These are phyloP conservation scores for Aspergillus bridgeri DNA, from an alignment of 495 filamentous ascomycete species.

Conservation along the genomic window DNA sequence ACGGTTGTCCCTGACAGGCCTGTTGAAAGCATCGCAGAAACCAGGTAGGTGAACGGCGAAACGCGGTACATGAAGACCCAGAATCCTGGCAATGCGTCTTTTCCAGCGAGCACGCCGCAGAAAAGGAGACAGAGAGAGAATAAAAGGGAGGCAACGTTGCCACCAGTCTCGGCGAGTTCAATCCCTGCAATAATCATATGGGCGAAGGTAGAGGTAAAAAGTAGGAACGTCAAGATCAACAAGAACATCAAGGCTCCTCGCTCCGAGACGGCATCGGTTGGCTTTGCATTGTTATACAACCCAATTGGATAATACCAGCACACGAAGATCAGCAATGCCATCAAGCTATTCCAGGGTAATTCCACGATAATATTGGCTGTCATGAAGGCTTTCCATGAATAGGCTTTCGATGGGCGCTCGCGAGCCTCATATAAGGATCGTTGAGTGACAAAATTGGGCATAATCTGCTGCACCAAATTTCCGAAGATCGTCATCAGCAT, in stretches of 20 bases:
- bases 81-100: slow-evolving; percentile 60
- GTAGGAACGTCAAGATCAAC: slow-evolving; percentile 51
- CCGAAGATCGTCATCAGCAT: slow-evolving; percentile 83
- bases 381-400: slow-evolving; percentile 73
- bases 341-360: slow-evolving; percentile 67
- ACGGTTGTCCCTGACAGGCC: slow-evolving; percentile 57
- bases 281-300: slow-evolving; percentile 50
- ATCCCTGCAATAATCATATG: slow-evolving; percentile 64
- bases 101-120: slow-evolving; percentile 64
- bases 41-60: slow-evolving; percentile 69
- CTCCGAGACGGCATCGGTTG: slow-evolving; percentile 41
- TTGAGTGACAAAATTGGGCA: slow-evolving; percentile 67
- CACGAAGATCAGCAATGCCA: slow-evolving; percentile 59
- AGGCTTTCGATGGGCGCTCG: slow-evolving; percentile 68
- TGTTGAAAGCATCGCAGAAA: slow-evolving; percentile 60
- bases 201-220: slow-evolving; percentile 60
- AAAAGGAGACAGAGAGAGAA: slow-evolving; percentile 63
- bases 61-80: slow-evolving; percentile 85
- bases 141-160: slow-evolving; percentile 57
- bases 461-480: slow-evolving; percentile 73
- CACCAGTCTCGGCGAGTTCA: slow-evolving; percentile 59
- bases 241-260: slow-evolving; percentile 60
- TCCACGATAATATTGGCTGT: slow-evolving; percentile 68
- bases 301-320: slow-evolving; percentile 71
- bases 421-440: slow-evolving; percentile 71